Evolutionary conservation across 148 eudicot genomes (phyloP).

Genomic region (Hydrangea macrophylla): DNA sequence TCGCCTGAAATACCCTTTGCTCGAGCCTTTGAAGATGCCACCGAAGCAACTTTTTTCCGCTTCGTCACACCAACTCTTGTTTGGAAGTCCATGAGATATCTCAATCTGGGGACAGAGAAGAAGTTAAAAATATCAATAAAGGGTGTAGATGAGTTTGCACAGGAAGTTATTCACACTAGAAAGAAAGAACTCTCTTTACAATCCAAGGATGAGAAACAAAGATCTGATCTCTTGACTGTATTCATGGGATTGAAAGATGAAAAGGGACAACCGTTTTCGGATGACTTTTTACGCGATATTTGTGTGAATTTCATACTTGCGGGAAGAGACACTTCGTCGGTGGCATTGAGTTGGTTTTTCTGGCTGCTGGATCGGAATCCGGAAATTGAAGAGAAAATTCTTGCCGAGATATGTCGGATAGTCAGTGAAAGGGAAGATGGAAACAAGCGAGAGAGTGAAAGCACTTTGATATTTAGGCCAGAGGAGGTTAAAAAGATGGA

Average conservation of each 20-base stretch:
- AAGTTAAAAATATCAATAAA: constrained; percentile 47
- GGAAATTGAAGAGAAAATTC: constrained; percentile 55
- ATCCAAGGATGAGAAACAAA: constrained; percentile 35
- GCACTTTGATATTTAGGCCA: constrained; percentile 43
- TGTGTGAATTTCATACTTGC: constrained; percentile 87
- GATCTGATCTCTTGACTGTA: constrained; percentile 62
- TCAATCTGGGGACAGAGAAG: constrained; percentile 55
- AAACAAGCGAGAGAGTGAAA: constrained; percentile 7
- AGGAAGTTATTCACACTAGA: constrained; percentile 60
- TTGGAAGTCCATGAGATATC: constrained; percentile 63
- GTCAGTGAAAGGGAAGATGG: constrained; percentile 32
- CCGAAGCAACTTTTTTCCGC: constrained; percentile 59
- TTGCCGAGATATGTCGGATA: constrained; percentile 50
- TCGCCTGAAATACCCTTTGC: constrained; percentile 73
- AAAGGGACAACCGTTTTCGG: constrained; percentile 49
- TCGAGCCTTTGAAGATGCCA: constrained; percentile 75
- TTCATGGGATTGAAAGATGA: constrained; percentile 73
- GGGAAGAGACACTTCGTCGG: constrained; percentile 86
- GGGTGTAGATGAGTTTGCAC: constrained; percentile 61
- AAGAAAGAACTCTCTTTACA: constrained; percentile 51
- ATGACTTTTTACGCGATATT: constrained; percentile 67
- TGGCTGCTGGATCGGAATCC: constrained; percentile 67
- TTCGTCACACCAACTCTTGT: constrained; percentile 68
- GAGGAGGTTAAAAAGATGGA: constrained; percentile 95
- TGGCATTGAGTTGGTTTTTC: constrained; percentile 87